Evolutionary conservation across 2,329 filamentous ascomycete genomes (phyloP), one percentile per base, ranked within the genome.

Genomic region (Aspergillus brasiliensis): DNA sequence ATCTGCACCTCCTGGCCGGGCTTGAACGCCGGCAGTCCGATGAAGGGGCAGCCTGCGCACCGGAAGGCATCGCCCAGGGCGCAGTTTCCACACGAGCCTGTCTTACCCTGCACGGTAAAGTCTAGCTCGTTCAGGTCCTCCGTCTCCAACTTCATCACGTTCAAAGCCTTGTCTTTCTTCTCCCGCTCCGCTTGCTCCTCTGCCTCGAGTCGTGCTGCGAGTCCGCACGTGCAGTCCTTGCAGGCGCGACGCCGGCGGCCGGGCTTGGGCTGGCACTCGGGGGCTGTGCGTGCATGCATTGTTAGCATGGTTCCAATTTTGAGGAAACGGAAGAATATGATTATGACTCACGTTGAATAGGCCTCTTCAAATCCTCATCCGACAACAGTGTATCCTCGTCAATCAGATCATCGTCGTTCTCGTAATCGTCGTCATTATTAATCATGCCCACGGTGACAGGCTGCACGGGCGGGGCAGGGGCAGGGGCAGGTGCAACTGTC

Each of bases 41-140:
- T 91, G 73, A 95, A 97, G 1, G 93, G 93, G 71, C 88, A 91
- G 28, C 73, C 86, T 52, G 87, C 87, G 73, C 89, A 91, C 42
- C 89, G 82, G 80, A 92, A 92, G 3, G 95, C 94, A 76, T 98
- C 94, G 53, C 95, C 95, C 15, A 99, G 83, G 27, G 92, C 90
- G 77, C 95, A 98, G 78, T 94, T 97, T 27, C 92, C 92, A 76
- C 95, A 99, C 17, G 91, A 96, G 57, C 95, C 94, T 5, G 94
- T 91, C 81, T 97, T 98, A 68, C 95, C 95, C 77, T 96, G 85
- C n/a, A 98, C 91, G 0, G 95, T 99, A 73, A 99, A 98, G 77
- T 99, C 95, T 8, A 98, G 84, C 77, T 98, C 94, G 27, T 65
- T 88, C 51, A 99, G 80, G 73, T 99, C 95, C 69, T 91, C 88